A percentile compares a stretch with the other conserved stretches of the same genome.
Evolutionary conservation across 805 yeast species (phyloP).

Genomic region (Barnettozyma wickerhamii): DNA sequence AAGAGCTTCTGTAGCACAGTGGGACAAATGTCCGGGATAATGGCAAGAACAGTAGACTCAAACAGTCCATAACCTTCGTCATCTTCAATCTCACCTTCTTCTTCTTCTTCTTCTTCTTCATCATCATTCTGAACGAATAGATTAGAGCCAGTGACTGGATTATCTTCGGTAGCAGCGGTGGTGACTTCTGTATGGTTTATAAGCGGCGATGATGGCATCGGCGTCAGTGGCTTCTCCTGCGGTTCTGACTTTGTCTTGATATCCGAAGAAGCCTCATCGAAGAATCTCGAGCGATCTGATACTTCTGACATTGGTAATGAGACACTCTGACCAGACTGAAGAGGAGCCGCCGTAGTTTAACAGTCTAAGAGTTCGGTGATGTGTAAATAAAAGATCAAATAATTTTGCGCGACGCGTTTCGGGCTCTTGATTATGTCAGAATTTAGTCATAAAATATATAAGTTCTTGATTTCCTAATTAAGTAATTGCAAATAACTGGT

Average conservation of each 20-base stretch:
- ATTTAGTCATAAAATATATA: no score
- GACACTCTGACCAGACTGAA: no score
- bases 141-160: not conserved
- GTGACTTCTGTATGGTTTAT: not conserved
- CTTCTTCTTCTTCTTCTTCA: slow-evolving; percentile 9
- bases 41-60: slow-evolving; percentile 29
- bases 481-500: slow-evolving; percentile 1
- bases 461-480: slow-evolving; percentile 7
- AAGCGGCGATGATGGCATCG: slow-evolving; percentile 2
- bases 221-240: not conserved
- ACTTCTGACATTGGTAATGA: not conserved
- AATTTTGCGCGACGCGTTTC: no score
- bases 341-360: no score
- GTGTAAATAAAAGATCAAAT: no score
- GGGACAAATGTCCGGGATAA: slow-evolving; percentile 31
- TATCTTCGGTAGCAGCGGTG: not conserved
- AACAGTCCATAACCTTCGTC: slow-evolving; percentile 22
- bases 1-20: slow-evolving; percentile 22
- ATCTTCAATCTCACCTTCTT: slow-evolving; percentile 9
- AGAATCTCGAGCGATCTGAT: slow-evolving; percentile 14
- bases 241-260: not conserved
- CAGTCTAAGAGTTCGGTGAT: no score
- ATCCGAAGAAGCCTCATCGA: slow-evolving; percentile 8
- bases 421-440: no score
- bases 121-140: slow-evolving; percentile 18